These are phyloP conservation scores for Phaeosphaeriaceae sp. DNA, from an alignment of 2,329 filamentous ascomycete genomes.

Conservation along the genomic window DNA sequence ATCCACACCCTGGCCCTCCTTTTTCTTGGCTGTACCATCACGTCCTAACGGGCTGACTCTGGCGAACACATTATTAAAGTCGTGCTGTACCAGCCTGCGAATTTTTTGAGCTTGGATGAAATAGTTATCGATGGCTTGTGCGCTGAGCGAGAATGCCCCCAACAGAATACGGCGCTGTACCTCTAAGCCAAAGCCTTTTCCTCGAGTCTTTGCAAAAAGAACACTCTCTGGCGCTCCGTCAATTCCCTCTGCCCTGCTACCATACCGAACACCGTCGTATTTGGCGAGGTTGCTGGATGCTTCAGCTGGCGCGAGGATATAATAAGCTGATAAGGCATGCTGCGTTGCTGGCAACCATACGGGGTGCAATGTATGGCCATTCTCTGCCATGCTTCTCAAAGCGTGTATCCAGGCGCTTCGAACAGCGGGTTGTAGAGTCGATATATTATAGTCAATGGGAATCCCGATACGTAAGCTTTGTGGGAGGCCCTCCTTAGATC, in stretches of 20 bases:
- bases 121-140: constrained; percentile 92
- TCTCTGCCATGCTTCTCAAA: constrained; percentile 63
- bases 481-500: background rate
- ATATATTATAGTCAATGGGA: constrained; percentile 83
- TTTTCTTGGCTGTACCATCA: constrained; percentile 39
- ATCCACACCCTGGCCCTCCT: constrained; percentile 72
- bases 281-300: constrained; percentile 95
- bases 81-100: constrained; percentile 78
- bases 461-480: constrained; percentile 59
- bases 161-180: constrained; percentile 86
- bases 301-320: constrained; percentile 92
- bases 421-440: constrained; percentile 74
- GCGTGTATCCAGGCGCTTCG: constrained; percentile 71
- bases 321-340: constrained; percentile 89
- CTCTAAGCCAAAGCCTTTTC: constrained; percentile 78
- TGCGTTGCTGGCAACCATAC: constrained; percentile 84
- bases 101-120: constrained; percentile 93
- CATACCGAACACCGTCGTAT: constrained; percentile 96
- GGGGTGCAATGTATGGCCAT: constrained; percentile 75
- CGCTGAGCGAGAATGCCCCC: constrained; percentile 88
- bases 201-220: constrained; percentile 75
- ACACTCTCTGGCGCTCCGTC: constrained; percentile 61
- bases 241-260: constrained; percentile 62
- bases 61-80: constrained; percentile 83
- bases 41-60: constrained; percentile 70